These are phyloP conservation scores for Tricholoma matsutake DNA, from an alignment of 768 basidiomycete species.

Conservation along the genomic window DNA sequence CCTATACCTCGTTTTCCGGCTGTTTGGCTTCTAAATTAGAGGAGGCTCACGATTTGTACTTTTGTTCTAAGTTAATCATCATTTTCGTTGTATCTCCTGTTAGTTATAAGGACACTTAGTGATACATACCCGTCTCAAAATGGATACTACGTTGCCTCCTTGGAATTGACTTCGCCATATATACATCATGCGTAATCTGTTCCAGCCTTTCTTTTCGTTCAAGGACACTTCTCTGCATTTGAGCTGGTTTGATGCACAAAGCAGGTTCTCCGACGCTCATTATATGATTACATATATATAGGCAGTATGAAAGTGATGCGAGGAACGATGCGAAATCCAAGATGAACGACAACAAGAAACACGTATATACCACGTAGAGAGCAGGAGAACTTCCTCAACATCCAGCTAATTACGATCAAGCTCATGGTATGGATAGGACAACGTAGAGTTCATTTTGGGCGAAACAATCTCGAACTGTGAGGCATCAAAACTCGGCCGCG, in stretches of 20 bases:
- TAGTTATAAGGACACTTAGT: not conserved
- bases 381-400: not conserved
- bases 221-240: too few relatives aligned
- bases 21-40: constrained; percentile 53
- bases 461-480: constrained; percentile 69
- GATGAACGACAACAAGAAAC: not conserved
- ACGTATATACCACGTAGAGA: not conserved
- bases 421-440: constrained; percentile 58
- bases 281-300: constrained; percentile 1
- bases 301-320: not conserved
- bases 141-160: not conserved
- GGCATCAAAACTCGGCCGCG: constrained; percentile 55
- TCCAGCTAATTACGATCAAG: constrained; percentile 38
- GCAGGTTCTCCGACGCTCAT: not conserved
- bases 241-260: not conserved
- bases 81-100: constrained; percentile 1
- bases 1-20: constrained; percentile 73
- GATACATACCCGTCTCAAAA: not conserved
- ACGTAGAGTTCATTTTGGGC: constrained; percentile 40
- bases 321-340: constrained; percentile 1
- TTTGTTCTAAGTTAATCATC: not conserved
- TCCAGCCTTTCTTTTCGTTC: too few relatives aligned
- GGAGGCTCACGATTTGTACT: not conserved
- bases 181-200: too few relatives aligned
- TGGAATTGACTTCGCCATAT: too few relatives aligned